These are phyloP conservation scores for Gossypium davidsonii DNA, from an alignment of 441 rosid genomes.

Conservation along the genomic window DNA sequence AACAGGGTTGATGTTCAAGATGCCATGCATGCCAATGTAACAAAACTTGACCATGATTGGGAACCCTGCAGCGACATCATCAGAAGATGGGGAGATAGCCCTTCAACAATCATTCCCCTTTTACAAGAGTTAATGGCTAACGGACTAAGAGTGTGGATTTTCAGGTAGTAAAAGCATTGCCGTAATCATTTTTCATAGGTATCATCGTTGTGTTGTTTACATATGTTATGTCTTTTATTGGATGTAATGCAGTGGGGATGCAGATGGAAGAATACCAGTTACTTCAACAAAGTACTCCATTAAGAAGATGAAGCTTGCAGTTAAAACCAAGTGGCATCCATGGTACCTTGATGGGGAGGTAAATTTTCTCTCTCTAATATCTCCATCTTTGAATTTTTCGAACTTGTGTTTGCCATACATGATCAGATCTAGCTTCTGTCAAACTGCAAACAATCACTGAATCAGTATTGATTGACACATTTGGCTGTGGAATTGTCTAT, in stretches of 20 bases:
- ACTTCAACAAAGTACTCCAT: slow-evolving; percentile 64
- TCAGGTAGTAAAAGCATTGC: slow-evolving; percentile 33
- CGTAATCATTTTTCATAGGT: not conserved
- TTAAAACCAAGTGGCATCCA: slow-evolving; percentile 59
- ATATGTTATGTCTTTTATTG: not conserved
- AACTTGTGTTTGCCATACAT: not conserved
- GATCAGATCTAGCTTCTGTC: not conserved
- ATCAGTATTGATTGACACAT: not conserved
- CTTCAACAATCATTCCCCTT: slow-evolving; percentile 54
- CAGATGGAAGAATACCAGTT: slow-evolving; percentile 67
- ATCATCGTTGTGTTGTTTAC: not conserved
- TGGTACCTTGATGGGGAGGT: slow-evolving; percentile 62
- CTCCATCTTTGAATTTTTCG: not conserved
- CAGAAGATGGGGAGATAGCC: slow-evolving; percentile 47
- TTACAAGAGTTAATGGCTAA: slow-evolving; percentile 40
- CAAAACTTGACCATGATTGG: slow-evolving; percentile 63
- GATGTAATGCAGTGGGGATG: slow-evolving; percentile 55
- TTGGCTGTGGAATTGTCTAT: not conserved
- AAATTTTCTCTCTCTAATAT: not conserved
- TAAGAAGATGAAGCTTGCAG: slow-evolving; percentile 37
- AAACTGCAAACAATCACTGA: not conserved
- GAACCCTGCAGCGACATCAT: slow-evolving; percentile 53
- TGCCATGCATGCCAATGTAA: slow-evolving; percentile 80
- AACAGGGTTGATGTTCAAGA: slow-evolving; percentile 60
- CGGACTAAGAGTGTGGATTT: slow-evolving; percentile 68